Evolutionary conservation across 108 stramenopile genomes (phyloP).

Genomic region (Nannochloropsis salina): DNA sequence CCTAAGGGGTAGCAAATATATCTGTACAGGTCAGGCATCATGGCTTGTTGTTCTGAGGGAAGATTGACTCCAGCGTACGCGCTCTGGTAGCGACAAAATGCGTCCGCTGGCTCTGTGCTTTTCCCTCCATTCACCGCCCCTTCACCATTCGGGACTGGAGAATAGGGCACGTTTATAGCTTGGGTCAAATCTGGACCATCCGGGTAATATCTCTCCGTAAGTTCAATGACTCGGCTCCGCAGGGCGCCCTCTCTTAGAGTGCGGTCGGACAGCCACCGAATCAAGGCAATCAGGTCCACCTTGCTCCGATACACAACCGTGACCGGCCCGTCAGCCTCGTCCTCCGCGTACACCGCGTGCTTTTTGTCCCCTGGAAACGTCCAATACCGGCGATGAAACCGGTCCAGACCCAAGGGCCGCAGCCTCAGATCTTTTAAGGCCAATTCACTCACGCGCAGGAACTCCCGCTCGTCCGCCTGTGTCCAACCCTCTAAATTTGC

Average conservation of each 20-base stretch:
- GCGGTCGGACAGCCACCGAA: neutral
- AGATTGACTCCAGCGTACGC: neutral
- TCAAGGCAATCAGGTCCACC: neutral
- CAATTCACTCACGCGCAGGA: neutral
- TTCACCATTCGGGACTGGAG: neutral
- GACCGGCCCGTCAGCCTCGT: neutral
- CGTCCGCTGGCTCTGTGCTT: neutral
- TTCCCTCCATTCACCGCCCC: neutral
- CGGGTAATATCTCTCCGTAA: neutral
- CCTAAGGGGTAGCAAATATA: neutral
- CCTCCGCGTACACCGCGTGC: neutral
- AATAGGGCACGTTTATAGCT: neutral
- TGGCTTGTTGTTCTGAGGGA: neutral
- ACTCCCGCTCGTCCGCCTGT: neutral
- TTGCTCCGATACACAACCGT: neutral
- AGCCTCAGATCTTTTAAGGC: neutral
- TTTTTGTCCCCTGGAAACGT: neutral
- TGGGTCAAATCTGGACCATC: neutral
- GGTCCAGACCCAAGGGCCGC: neutral
- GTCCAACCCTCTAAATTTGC: neutral
- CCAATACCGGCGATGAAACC: neutral
- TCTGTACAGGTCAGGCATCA: neutral
- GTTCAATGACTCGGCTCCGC: constrained; percentile 7
- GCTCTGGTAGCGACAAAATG: neutral
- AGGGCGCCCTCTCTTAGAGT: neutral